Percentiles rank a stretch among this genome's conserved stretches.
Evolutionary conservation across 805 yeast species (phyloP).

Genomic region (Ogataea wickerhamii): DNA sequence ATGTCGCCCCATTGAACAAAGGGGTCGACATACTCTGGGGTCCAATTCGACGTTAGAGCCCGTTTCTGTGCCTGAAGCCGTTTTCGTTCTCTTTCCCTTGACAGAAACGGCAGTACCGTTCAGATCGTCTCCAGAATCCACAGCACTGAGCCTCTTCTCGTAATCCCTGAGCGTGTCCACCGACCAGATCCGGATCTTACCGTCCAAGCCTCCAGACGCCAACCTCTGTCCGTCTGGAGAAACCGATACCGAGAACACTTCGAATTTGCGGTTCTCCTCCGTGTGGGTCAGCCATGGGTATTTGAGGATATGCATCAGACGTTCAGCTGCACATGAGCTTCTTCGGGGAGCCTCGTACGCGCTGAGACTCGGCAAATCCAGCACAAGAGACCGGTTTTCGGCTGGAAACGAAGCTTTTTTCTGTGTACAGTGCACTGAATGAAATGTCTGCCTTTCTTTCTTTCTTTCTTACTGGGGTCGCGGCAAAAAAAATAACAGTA

Average conservation of each 20-base stretch:
- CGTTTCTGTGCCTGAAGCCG: background rate
- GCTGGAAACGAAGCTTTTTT: no score
- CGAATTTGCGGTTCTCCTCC: slow-evolving; percentile 79
- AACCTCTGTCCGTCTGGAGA: slow-evolving; percentile 78
- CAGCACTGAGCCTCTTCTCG: slow-evolving; percentile 21
- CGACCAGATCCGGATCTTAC: slow-evolving; percentile 89
- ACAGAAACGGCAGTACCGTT: slow-evolving; percentile 5
- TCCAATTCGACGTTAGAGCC: slow-evolving; percentile 22
- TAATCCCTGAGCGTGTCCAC: slow-evolving; percentile 50
- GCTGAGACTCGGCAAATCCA: no score
- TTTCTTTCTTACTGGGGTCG: no score
- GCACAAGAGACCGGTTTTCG: no score
- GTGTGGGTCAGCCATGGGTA: slow-evolving; percentile 69
- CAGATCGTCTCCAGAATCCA: slow-evolving; percentile 18
- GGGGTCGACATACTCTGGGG: slow-evolving; percentile 45
- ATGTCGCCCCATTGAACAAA: slow-evolving; percentile 91
- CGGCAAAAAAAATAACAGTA: no score
- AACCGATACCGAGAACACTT: slow-evolving; percentile 78
- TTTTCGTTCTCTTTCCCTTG: slow-evolving; percentile 8
- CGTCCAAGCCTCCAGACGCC: slow-evolving; percentile 94
- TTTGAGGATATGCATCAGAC: slow-evolving; percentile 67
- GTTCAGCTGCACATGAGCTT: no score
- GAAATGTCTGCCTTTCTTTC: no score
- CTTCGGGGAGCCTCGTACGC: no score
- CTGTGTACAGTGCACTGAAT: no score